phyloP scores from a whole-genome alignment of 306 rosid species.

The Comarum palustre region DNA sequence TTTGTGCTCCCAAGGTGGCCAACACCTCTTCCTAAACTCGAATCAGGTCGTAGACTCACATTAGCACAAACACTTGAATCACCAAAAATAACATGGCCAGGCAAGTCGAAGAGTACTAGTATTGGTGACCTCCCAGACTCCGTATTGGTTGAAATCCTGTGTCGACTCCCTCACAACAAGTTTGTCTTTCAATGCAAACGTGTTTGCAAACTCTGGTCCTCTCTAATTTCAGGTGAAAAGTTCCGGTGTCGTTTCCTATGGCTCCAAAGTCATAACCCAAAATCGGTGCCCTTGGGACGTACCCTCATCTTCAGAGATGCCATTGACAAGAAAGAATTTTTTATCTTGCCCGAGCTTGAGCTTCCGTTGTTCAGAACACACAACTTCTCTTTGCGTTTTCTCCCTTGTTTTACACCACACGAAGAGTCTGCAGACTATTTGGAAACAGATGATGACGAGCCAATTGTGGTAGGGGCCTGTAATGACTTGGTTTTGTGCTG shows the following conservation, averaged over 20 bases:
- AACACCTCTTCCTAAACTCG: background rate
- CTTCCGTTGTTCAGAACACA: background rate
- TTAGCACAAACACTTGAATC: too few species aligned
- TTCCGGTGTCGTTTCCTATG: background rate
- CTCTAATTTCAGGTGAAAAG: background rate
- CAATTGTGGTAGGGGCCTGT: background rate
- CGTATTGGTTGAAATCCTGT: background rate
- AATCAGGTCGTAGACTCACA: background rate
- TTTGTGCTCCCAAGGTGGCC: background rate
- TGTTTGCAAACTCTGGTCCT: background rate
- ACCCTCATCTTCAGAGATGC: background rate
- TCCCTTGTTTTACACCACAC: background rate
- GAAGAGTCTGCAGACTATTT: background rate
- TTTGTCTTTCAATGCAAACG: background rate
- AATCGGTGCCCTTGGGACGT: background rate
- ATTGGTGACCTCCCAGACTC: background rate
- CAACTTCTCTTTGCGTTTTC: background rate
- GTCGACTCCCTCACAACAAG: background rate
- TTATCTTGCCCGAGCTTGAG: background rate
- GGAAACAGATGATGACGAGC: background rate
- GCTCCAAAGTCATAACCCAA: background rate
- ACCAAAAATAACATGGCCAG: too few species aligned
- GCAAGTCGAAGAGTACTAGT: background rate
- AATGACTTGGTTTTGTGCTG: background rate
- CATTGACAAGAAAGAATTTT: background rate